Conservation (phyloP, 257 asterid genomes). For the Nemophila menziesii region DNA sequence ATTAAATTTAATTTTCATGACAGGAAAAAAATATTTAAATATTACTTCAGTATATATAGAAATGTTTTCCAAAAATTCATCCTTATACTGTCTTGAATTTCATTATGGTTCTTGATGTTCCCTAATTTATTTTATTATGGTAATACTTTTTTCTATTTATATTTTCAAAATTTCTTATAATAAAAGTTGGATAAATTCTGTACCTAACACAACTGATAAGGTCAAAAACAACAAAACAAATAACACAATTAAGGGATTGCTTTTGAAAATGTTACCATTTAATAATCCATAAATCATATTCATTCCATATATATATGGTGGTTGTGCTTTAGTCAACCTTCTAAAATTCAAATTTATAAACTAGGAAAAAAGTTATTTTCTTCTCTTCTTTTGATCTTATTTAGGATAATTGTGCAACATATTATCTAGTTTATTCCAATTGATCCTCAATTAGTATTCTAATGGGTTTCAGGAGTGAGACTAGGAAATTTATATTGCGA, state of each 20-base stretch:
- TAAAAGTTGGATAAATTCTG: neutral
- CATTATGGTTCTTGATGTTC: neutral
- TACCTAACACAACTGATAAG: neutral
- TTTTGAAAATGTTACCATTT: constrained; percentile 3
- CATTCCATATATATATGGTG: neutral
- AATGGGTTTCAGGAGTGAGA: neutral
- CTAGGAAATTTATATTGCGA: constrained; percentile 2
- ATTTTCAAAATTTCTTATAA: neutral
- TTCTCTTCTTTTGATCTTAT: too few species aligned
- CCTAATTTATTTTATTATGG: neutral
- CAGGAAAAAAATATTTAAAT: too few species aligned
- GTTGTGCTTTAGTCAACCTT: neutral
- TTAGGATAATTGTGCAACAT: too few species aligned
- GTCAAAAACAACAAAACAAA: neutral
- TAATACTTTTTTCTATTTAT: too few species aligned
- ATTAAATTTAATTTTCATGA: too few species aligned
- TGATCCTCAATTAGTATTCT: neutral
- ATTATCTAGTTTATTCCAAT: too few species aligned
- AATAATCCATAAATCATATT: neutral
- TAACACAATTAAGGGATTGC: neutral
- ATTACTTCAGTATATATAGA: too few species aligned
- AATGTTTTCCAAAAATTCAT: too few species aligned
- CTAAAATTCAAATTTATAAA: neutral
- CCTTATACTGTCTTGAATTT: neutral
- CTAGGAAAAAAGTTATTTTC: neutral